phyloP scores from a whole-genome alignment of 2,329 filamentous ascomycete species.

The Alternaria metachromatica region DNA sequence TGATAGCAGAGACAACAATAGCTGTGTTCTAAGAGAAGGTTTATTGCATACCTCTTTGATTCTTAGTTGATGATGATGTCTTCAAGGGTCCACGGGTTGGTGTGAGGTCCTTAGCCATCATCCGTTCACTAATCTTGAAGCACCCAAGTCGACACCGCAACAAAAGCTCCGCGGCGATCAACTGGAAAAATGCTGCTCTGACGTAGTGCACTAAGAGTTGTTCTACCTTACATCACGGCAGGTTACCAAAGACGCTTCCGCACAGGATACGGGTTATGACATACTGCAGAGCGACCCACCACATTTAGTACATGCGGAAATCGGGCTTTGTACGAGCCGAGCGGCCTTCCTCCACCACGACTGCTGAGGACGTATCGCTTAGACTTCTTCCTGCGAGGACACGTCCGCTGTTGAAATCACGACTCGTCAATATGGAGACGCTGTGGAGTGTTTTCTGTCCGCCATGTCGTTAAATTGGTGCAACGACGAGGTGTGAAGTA shows the following conservation, averaged over 20 bases:
- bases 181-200: background rate
- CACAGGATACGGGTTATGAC: constrained; percentile 14
- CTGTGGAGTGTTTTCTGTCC: constrained; percentile 4
- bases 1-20: background rate
- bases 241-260: background rate
- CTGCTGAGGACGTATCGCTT: constrained; percentile 10
- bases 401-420: constrained; percentile 8
- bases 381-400: constrained; percentile 8
- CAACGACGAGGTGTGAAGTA: background rate
- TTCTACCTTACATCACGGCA: background rate
- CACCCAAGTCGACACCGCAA: background rate
- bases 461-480: background rate
- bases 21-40: background rate
- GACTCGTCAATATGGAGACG: constrained; percentile 4
- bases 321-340: constrained; percentile 8
- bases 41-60: background rate
- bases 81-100: too few relatives aligned
- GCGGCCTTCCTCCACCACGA: constrained; percentile 3
- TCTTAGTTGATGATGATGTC: background rate
- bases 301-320: background rate
- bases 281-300: constrained; percentile 11
- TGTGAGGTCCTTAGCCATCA: background rate
- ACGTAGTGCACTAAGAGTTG: background rate
- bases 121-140: background rate
- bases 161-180: background rate